phyloP scores from a whole-genome alignment of 2,329 filamentous ascomycete species.

The Fusarium mundagurra region DNA sequence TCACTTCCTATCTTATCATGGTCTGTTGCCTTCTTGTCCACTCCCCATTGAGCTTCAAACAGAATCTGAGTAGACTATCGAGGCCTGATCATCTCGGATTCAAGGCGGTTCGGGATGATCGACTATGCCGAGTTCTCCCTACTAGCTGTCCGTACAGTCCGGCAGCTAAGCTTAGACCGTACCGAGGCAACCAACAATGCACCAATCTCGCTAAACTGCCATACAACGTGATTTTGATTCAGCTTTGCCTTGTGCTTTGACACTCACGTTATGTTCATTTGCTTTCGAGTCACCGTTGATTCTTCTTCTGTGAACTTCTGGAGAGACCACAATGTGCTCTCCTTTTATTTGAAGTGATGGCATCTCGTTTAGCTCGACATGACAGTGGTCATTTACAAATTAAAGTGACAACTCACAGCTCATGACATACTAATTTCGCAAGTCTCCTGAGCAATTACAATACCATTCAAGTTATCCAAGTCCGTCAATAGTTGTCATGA shows the following conservation, averaged over 20 bases:
- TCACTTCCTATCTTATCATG: conserved; percentile 22
- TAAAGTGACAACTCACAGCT: not conserved
- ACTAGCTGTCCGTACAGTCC: not conserved
- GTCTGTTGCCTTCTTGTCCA: not conserved
- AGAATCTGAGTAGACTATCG: not conserved
- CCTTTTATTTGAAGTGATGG: not conserved
- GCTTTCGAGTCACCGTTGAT: not conserved
- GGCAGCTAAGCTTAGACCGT: conserved; percentile 2
- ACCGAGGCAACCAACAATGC: conserved; percentile 9
- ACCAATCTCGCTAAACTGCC: conserved; percentile 34
- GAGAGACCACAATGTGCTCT: not conserved
- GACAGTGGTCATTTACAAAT: not conserved
- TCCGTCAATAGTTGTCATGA: not conserved
- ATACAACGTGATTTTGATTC: conserved; percentile 29
- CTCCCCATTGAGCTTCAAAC: not conserved
- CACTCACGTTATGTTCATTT: conserved; percentile 6
- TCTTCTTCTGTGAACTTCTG: not conserved
- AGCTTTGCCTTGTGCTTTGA: conserved; percentile 5
- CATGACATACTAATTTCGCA: not conserved
- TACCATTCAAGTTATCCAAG: not conserved
- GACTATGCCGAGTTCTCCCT: conserved; percentile 24
- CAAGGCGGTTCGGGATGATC: conserved; percentile 33
- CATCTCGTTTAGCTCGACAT: not conserved
- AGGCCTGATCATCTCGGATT: conserved; percentile 2
- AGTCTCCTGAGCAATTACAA: too few relatives aligned